These are phyloP conservation scores for Suillus luteus DNA, from an alignment of 768 basidiomycete genomes.

Conservation along the genomic window DNA sequence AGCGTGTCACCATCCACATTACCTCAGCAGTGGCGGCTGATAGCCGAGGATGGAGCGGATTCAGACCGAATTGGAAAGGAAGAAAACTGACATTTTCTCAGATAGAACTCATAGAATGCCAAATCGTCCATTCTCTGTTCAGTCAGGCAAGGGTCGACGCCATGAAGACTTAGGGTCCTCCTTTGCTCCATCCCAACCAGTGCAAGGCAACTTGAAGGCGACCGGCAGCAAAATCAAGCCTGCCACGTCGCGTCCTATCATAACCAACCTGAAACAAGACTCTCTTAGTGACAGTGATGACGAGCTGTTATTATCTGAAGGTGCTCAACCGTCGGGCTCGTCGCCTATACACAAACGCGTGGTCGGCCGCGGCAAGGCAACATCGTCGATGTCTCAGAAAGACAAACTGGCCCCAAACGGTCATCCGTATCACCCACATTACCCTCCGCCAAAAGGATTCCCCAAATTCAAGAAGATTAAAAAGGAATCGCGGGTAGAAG, in stretches of 20 bases:
- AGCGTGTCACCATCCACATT: slow-evolving; percentile 3
- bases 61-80: neutral
- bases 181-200: slow-evolving; percentile 9
- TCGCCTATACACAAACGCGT: slow-evolving; percentile 17
- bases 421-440: slow-evolving; percentile 27
- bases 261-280: slow-evolving; percentile 1
- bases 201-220: slow-evolving; percentile 8
- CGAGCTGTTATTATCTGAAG: slow-evolving; percentile 31
- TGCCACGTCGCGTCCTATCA: neutral
- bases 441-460: slow-evolving; percentile 19
- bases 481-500: slow-evolving; percentile 10
- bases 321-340: slow-evolving; percentile 18
- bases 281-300: slow-evolving; percentile 29
- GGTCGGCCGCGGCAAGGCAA: slow-evolving; percentile 14
- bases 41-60: slow-evolving; percentile 29
- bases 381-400: neutral
- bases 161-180: slow-evolving; percentile 30
- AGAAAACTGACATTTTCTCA: slow-evolving; percentile 8
- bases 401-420: slow-evolving; percentile 21
- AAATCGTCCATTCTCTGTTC: slow-evolving; percentile 26
- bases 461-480: slow-evolving; percentile 43
- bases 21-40: slow-evolving; percentile 7
- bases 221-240: slow-evolving; percentile 18
- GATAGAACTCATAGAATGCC: slow-evolving; percentile 27
- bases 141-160: slow-evolving; percentile 27